These are phyloP conservation scores for Cladosporium colombiae DNA, from an alignment of 2,329 filamentous ascomycete species.

Conservation along the genomic window DNA sequence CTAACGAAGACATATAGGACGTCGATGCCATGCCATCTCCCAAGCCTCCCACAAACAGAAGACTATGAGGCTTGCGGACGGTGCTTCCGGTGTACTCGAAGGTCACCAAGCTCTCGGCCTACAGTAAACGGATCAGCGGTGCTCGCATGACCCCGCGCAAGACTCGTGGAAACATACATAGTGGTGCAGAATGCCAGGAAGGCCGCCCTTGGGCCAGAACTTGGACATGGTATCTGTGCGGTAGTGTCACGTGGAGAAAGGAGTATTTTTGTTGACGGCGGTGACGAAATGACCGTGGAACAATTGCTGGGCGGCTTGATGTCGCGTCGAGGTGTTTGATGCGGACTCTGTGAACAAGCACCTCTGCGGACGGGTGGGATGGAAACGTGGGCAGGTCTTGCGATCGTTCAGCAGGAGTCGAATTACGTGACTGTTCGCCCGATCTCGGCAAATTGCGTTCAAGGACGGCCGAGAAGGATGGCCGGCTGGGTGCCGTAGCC, in stretches of 20 bases:
- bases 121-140: constrained; percentile 2
- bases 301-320: neutral
- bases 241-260: constrained; percentile 13
- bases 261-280: neutral
- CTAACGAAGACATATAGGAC: constrained; percentile 29
- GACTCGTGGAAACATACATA: constrained; percentile 28
- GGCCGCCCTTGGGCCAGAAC: constrained; percentile 33
- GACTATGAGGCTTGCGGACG: constrained; percentile 30
- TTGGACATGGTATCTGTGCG: constrained; percentile 26
- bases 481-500: neutral
- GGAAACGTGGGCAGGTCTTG: constrained; percentile 5
- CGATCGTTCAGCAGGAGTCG: neutral
- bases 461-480: neutral
- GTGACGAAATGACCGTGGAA: constrained; percentile 9
- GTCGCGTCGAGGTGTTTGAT: neutral
- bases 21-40: constrained; percentile 32
- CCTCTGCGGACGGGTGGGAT: constrained; percentile 2
- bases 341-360: constrained; percentile 12
- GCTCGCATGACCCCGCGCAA: constrained; percentile 5
- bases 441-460: constrained; percentile 9
- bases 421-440: neutral
- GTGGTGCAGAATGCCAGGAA: constrained; percentile 33
- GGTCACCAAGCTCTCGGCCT: constrained; percentile 43
- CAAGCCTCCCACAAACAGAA: constrained; percentile 33
- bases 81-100: constrained; percentile 42